Evolutionary conservation across 2,329 filamentous ascomycete species (phyloP), one percentile per base, ranked within the genome.

Genomic region (Incumbomyces delicatus): DNA sequence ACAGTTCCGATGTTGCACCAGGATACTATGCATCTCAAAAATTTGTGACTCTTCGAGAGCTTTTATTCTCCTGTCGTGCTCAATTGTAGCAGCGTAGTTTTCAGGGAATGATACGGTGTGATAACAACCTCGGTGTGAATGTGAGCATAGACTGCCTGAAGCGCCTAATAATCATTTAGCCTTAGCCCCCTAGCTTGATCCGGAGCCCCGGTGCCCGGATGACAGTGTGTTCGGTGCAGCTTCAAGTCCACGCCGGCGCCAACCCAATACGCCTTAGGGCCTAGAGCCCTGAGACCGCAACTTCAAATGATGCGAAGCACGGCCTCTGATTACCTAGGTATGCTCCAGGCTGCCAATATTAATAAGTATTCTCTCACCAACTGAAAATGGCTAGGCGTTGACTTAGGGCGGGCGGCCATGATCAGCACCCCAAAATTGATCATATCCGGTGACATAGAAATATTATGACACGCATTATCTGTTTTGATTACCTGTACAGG

Each of bases 61-160:
- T 51, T 53, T 54, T 51, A 53, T 53, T 39, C 38, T 50, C 38
- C 50, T 37, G 49, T 50, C 53, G 54, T 56, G 52, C 47, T 56
- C 45, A 48, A 48, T 52, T 54, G 39, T 53, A 48, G 52, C 52
- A 52, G 52, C 53, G 53, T 56, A 56, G n/a, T 53, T 54, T 50
- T 56, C 52, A 56, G 51, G 52, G 53, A 50, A 33, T 30, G 18
- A 42, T 3, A 33, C 22, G 40, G 27, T 42, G 40, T 32, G 29
- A 46, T 20, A 27, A 20, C 27, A 43, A 33, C 45, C 35, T 40
- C 39, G 45, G 45, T 32, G 44, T 38, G 35, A 32, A 18, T 20
- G 13, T 39, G 43, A 35, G 13, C 33, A 31, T 20, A 17, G 27
- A 18, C 34, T 8, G 33, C 34, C 22, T 38, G 13, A 33, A 7